These are phyloP conservation scores for Thyridium curvatum DNA, from an alignment of 2,329 filamentous ascomycete species.

Conservation along the genomic window DNA sequence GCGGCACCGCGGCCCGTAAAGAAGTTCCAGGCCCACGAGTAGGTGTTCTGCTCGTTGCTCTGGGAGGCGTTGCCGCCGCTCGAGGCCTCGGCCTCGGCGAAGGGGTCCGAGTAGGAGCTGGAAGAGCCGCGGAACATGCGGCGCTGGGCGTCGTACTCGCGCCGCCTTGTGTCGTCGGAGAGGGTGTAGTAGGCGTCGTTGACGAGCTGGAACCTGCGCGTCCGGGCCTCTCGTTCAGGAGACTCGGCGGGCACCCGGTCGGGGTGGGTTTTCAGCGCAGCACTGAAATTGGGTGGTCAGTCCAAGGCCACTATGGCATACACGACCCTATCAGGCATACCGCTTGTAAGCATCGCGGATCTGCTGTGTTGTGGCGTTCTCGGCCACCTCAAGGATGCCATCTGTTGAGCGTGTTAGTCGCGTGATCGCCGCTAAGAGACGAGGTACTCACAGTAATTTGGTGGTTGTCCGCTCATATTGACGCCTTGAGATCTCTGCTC, in stretches of 20 bases:
- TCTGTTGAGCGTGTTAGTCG: slow-evolving; percentile 41
- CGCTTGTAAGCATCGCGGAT: slow-evolving; percentile 94
- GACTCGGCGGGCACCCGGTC: slow-evolving; percentile 82
- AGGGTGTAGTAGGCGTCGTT: slow-evolving; percentile 49
- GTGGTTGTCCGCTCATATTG: slow-evolving; percentile 22
- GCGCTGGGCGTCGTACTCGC: slow-evolving; percentile 77
- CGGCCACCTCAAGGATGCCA: slow-evolving; percentile 64
- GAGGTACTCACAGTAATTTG: slow-evolving; percentile 50
- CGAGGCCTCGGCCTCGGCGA: slow-evolving; percentile 36
- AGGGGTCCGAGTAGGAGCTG: slow-evolving; percentile 37
- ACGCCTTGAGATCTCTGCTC: no score
- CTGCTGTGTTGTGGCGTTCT: slow-evolving; percentile 72
- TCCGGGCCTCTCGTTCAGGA: slow-evolving; percentile 74
- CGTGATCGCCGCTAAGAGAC: slow-evolving; percentile 3
- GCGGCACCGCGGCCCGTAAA: slow-evolving; percentile 36
- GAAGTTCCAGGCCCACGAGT: slow-evolving; percentile 72
- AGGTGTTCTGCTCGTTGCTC: slow-evolving; percentile 38
- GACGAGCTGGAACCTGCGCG: slow-evolving; percentile 49
- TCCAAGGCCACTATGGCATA: no score
- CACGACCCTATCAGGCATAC: no score
- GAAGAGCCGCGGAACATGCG: slow-evolving; percentile 43
- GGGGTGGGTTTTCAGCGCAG: slow-evolving; percentile 86
- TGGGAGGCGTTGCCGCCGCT: slow-evolving; percentile 27
- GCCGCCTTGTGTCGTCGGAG: slow-evolving; percentile 68
- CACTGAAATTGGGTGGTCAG: slow-evolving; percentile 39